Percentiles rank a stretch among this genome's conserved stretches.
These are phyloP conservation scores for Lithospermum erythrorhizon DNA, from an alignment of 257 asterid species.

Conservation along the genomic window DNA sequence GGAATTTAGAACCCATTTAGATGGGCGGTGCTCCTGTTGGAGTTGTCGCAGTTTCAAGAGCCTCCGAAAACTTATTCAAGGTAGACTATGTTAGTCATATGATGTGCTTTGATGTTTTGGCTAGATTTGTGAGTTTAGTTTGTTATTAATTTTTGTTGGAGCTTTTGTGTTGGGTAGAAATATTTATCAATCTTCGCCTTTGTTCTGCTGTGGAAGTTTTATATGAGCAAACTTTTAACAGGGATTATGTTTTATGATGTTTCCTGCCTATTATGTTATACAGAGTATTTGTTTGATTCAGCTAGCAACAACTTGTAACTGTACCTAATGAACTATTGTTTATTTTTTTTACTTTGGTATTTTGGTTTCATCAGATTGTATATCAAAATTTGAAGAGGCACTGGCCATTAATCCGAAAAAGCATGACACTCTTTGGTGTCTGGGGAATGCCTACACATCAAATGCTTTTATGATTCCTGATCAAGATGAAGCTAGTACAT, in stretches of 20 bases:
- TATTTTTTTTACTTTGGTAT: background rate
- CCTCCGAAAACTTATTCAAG: conserved; percentile 66
- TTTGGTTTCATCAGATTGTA: conserved; percentile 35
- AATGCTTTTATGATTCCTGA: conserved; percentile 63
- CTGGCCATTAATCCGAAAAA: conserved; percentile 51
- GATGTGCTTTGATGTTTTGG: background rate
- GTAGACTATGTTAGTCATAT: no score
- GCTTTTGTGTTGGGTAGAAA: no score
- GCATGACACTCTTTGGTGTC: conserved; percentile 78
- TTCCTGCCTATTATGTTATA: no score
- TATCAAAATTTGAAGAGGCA: conserved; percentile 81
- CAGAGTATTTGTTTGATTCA: no score
- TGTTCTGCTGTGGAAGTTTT: no score
- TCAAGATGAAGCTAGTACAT: conserved; percentile 46
- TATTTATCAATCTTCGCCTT: no score
- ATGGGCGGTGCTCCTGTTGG: conserved; percentile 85
- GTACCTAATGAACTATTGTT: background rate
- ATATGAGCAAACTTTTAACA: no score
- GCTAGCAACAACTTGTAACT: background rate
- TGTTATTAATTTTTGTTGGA: no score
- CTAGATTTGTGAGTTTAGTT: no score
- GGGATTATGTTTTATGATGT: no score
- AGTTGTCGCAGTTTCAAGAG: conserved; percentile 74
- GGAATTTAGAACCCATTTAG: conserved; percentile 56
- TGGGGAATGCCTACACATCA: conserved; percentile 84